Evolutionary conservation across 805 yeast species (phyloP).

Genomic region (Metschnikowia peoriensis): DNA sequence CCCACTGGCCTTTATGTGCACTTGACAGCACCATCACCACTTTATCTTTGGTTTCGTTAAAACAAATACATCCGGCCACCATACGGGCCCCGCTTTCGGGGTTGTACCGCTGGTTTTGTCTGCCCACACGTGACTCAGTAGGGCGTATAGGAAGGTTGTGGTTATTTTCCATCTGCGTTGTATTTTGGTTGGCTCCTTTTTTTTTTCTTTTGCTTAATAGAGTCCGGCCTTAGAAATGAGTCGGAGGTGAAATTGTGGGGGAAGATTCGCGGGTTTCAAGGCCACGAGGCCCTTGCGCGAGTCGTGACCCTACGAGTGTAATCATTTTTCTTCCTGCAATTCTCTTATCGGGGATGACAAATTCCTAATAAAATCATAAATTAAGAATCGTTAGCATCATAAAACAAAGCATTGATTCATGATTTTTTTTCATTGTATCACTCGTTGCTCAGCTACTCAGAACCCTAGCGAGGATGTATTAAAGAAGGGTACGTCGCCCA

Average conservation of each 20-base stretch:
- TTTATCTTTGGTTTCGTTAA: slow-evolving; percentile 53
- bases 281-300: background rate
- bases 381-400: too few species aligned
- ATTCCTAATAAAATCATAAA: too few species aligned
- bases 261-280: background rate
- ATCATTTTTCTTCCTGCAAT: too few species aligned
- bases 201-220: background rate
- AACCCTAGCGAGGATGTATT: too few species aligned
- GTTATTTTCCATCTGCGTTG: slow-evolving; percentile 8
- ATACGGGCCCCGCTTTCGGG: slow-evolving; percentile 70
- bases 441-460: too few species aligned
- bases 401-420: too few species aligned
- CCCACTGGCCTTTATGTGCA: slow-evolving; percentile 70
- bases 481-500: too few species aligned
- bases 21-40: slow-evolving; percentile 80
- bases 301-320: too few species aligned
- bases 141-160: slow-evolving; percentile 12
- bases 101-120: slow-evolving; percentile 58
- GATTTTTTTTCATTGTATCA: too few species aligned
- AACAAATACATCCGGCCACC: slow-evolving; percentile 89
- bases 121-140: slow-evolving; percentile 46
- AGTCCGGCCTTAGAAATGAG: background rate
- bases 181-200: background rate
- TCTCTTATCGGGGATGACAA: too few species aligned
- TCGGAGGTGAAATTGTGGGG: background rate